Evolutionary conservation across 768 basidiomycete genomes (phyloP).

Genomic region (Tremella fuciformis): DNA sequence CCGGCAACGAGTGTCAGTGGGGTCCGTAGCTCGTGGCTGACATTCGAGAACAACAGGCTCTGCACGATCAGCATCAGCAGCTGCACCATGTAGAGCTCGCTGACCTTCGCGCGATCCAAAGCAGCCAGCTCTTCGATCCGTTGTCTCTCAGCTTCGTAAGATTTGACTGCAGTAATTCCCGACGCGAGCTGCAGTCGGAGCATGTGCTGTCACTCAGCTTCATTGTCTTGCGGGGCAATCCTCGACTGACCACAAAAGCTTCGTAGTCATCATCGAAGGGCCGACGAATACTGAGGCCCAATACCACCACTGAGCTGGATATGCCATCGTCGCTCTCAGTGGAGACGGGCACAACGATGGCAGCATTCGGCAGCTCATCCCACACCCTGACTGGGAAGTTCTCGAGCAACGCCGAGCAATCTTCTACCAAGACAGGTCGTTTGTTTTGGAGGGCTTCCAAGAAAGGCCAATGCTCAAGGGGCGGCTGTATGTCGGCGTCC

Average conservation of each 20-base stretch:
- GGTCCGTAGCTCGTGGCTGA: conserved; percentile 27
- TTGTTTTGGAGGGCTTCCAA: conserved; percentile 35
- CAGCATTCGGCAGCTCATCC: conserved; percentile 45
- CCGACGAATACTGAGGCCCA: conserved; percentile 44
- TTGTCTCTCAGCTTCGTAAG: conserved; percentile 42
- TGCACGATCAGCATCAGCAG: background rate
- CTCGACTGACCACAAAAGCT: conserved; percentile 34
- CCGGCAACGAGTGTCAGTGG: conserved; percentile 43
- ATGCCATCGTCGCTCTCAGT: conserved; percentile 45
- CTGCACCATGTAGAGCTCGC: background rate
- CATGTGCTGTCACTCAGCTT: background rate
- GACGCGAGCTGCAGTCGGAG: conserved; percentile 42
- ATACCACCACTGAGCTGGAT: conserved; percentile 35
- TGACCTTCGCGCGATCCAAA: conserved; percentile 42
- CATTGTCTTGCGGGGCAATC: conserved; percentile 1
- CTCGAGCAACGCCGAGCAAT: conserved; percentile 37
- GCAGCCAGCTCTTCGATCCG: conserved; percentile 42
- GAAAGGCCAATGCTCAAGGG: conserved; percentile 39
- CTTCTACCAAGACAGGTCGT: conserved; percentile 38
- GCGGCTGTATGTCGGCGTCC: conserved; percentile 9
- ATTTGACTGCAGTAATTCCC: conserved; percentile 43
- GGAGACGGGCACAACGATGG: conserved; percentile 41
- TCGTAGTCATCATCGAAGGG: conserved; percentile 48
- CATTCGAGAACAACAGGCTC: conserved; percentile 2
- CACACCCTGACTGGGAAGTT: conserved; percentile 41